Base-by-base conservation (phyloP, 441 rosid genomes). In the Manihot esculenta region DNA sequence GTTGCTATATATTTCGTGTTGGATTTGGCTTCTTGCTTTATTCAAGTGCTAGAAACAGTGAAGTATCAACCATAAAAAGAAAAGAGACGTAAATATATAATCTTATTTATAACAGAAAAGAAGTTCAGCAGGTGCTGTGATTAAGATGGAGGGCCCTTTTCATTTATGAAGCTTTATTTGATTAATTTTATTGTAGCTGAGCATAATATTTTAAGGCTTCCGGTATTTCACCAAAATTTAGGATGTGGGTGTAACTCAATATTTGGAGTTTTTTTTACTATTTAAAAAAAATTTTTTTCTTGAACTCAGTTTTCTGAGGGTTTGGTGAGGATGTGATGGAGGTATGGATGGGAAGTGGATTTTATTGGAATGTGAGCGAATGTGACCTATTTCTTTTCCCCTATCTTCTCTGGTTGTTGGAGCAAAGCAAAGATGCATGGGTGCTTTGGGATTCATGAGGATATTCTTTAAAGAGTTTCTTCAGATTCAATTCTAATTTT, bases 291-390 rank as follows among this genome's bases (percentile, higher is more conserved):
- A 33, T 4, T 68, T 65, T 23, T 54, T n/a, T n/a, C n/a, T n/a
- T n/a, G n/a, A n/a, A n/a, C 70, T 69, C 64, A 20, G 50, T 63
- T 80, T 35, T 69, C 57, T 9, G 70, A 50, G 65, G 64, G 74
- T 76, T 79, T 68, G 77, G 84, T 75, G 69, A 76, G 82, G 76
- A 73, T 84, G 79, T 79, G 77, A 70, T 71, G 69, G 79, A 80
- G 73, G 70, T 71, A 74, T 73, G 76, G 80, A 74, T 60, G 57
- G 83, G 85, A 80, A 82, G 85, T 78, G n/a, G n/a, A n/a, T n/a
- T 54, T 64, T 62, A 49, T 48, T 61, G 51, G 56, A 53, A 60
- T 80, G 72, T 44, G 82, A 80, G 76, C 69, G 86, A 81, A 74
- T 78, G 82, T 84, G 87, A 66, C 85, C 75, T 73, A 78, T 81